A percentile compares a stretch with the other conserved stretches of the same genome.
These are phyloP conservation scores for Globisporangium rhizosaccharum DNA, from an alignment of 352 stramenopile species.

Conservation along the genomic window DNA sequence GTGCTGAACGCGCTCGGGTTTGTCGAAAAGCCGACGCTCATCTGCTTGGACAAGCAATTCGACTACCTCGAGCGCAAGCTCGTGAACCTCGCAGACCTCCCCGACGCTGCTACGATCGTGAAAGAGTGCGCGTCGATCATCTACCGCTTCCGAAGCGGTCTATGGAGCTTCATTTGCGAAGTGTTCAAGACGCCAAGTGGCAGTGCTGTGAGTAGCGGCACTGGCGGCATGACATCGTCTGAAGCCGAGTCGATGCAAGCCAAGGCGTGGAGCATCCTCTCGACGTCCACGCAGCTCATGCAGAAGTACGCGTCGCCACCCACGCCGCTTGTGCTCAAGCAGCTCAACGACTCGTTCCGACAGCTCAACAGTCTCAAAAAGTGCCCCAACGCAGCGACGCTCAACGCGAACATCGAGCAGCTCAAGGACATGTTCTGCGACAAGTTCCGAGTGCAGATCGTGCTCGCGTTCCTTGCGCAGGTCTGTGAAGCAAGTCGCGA, in stretches of 20 bases:
- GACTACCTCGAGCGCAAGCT: slow-evolving; percentile 55
- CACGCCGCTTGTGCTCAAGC: slow-evolving; percentile 30
- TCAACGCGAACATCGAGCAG: slow-evolving; percentile 62
- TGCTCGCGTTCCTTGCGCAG: slow-evolving; percentile 50
- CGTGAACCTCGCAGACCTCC: slow-evolving; percentile 20
- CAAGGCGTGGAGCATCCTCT: slow-evolving; percentile 53
- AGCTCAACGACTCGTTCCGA: slow-evolving; percentile 61
- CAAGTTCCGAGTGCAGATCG: slow-evolving; percentile 55
- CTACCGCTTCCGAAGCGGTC: slow-evolving; percentile 54
- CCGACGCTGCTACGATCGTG: slow-evolving; percentile 31
- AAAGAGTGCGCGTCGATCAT: slow-evolving; percentile 48
- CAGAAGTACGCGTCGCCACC: slow-evolving; percentile 39
- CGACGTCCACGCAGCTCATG: slow-evolving; percentile 41
- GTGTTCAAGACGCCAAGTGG: slow-evolving; percentile 48
- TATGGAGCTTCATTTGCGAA: slow-evolving; percentile 76
- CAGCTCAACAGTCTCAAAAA: slow-evolving; percentile 63
- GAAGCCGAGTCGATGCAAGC: slow-evolving; percentile 66
- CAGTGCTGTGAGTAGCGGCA: slow-evolving; percentile 15
- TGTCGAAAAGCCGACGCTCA: slow-evolving; percentile 57
- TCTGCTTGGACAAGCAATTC: slow-evolving; percentile 68
- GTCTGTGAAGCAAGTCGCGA: slow-evolving; percentile 28
- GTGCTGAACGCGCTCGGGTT: slow-evolving; percentile 54
- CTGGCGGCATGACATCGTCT: slow-evolving; percentile 37
- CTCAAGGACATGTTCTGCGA: slow-evolving; percentile 63
- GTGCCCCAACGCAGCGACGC: slow-evolving; percentile 48